Conservation (phyloP, 1,284 basidiomycete species). For the Peniophora sp. region DNA sequence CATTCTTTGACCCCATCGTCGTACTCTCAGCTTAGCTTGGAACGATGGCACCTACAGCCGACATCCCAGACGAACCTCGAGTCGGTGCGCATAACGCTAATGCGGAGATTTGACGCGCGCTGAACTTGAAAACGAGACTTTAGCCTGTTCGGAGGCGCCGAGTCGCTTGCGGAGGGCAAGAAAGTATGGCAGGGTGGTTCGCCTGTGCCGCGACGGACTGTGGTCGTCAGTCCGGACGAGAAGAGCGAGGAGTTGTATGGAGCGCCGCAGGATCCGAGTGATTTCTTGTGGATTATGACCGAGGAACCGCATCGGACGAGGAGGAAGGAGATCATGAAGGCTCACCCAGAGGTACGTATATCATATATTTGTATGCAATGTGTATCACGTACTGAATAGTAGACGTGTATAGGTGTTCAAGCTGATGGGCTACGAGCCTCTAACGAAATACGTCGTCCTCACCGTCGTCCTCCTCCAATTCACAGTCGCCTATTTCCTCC, state of each 20-base stretch:
- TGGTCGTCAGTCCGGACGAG: slow-evolving; percentile 34
- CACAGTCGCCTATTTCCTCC: slow-evolving; percentile 54
- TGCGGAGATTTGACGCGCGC: neutral
- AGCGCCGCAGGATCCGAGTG: slow-evolving; percentile 63
- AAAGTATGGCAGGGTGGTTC: slow-evolving; percentile 10
- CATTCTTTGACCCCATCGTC: neutral
- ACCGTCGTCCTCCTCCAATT: slow-evolving; percentile 79
- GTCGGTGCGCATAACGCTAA: neutral
- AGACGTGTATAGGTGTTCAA: slow-evolving; percentile 78
- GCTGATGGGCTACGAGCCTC: slow-evolving; percentile 90
- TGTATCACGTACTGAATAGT: no score
- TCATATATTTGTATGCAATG: neutral
- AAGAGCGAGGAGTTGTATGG: slow-evolving; percentile 30
- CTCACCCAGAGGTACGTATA: slow-evolving; percentile 78
- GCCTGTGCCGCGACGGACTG: slow-evolving; percentile 52
- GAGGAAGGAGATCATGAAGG: slow-evolving; percentile 85
- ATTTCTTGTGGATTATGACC: slow-evolving; percentile 94
- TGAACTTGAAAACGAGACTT: slow-evolving; percentile 37
- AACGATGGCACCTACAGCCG: slow-evolving; percentile 10
- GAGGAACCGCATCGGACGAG: slow-evolving; percentile 94
- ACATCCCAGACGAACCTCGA: slow-evolving; percentile 9
- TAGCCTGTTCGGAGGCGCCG: slow-evolving; percentile 75
- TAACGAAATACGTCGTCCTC: slow-evolving; percentile 85
- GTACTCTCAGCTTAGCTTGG: neutral
- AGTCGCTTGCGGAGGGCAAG: slow-evolving; percentile 52